These are phyloP conservation scores for Guadua angustifolia DNA, from an alignment of 176 grass and related monocot genomes.

Conservation along the genomic window DNA sequence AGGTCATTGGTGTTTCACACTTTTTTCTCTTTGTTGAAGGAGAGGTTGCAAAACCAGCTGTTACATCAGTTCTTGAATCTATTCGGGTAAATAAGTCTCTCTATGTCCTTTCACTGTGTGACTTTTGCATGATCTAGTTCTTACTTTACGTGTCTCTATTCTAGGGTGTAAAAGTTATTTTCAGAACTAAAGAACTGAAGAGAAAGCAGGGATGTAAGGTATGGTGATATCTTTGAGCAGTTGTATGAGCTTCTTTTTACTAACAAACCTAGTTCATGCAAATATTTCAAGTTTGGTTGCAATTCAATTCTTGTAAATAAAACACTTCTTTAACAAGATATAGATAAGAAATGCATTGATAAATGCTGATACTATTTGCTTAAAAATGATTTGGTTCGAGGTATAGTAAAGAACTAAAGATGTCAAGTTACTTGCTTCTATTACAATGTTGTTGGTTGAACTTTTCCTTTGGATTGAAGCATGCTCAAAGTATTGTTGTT, in stretches of 20 bases:
- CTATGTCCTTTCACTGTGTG: neutral
- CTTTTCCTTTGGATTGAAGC: neutral
- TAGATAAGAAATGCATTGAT: constrained; percentile 6
- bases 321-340: neutral
- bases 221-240: neutral
- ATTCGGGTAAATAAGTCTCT: constrained; percentile 68
- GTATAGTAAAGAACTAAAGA: neutral
- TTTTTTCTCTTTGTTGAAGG: no score
- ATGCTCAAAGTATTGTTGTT: constrained; percentile 24
- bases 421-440: constrained; percentile 1
- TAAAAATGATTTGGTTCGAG: constrained; percentile 15
- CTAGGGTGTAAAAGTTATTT: constrained; percentile 96
- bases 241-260: neutral
- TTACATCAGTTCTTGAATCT: constrained; percentile 96
- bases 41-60: no score
- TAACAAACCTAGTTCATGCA: neutral
- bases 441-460: no score
- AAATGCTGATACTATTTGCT: neutral
- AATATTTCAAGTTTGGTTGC: neutral
- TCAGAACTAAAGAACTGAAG: constrained; percentile 89
- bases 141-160: constrained; percentile 35
- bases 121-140: constrained; percentile 12
- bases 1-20: no score
- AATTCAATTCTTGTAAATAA: neutral
- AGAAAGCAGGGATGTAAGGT: constrained; percentile 94